Evolutionary conservation across 306 rosid species (phyloP).

Genomic region (Rubus idaeus): DNA sequence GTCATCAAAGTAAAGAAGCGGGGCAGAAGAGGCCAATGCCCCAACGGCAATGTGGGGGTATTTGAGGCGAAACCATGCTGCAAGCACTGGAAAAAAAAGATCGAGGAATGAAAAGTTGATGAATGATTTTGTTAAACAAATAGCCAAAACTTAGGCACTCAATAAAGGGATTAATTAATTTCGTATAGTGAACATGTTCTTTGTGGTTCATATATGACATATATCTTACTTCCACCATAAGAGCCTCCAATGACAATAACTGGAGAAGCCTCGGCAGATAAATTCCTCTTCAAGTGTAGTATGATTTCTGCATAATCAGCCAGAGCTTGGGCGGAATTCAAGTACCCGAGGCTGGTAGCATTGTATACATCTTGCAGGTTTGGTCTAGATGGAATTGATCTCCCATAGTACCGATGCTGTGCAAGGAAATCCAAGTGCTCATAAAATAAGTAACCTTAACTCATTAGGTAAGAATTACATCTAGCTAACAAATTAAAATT

Average conservation of each 20-base stretch:
- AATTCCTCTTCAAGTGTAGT: conserved; percentile 33
- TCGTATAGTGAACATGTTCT: neutral
- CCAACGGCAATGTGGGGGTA: conserved; percentile 59
- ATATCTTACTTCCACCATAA: conserved; percentile 57
- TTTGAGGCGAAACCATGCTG: conserved; percentile 63
- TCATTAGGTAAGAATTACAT: neutral
- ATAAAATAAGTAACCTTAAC: neutral
- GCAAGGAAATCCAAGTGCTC: neutral
- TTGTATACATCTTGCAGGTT: conserved; percentile 35
- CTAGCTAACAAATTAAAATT: neutral
- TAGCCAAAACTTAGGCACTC: neutral
- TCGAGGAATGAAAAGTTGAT: neutral
- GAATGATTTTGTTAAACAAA: neutral
- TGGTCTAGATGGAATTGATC: conserved; percentile 42
- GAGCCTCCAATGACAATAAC: conserved; percentile 54
- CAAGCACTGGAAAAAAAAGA: conserved; percentile 42
- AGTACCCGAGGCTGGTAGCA: conserved; percentile 34
- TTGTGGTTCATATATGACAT: no score
- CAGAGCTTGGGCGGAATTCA: conserved; percentile 54
- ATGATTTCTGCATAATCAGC: conserved; percentile 58
- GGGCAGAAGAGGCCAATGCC: conserved; percentile 66
- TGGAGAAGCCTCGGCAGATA: conserved; percentile 43
- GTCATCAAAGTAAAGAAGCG: conserved; percentile 50
- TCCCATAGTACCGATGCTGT: conserved; percentile 46
- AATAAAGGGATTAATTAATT: neutral